These are phyloP conservation scores for Hanseniaspora hatyaiensis DNA, from an alignment of 805 yeast species.

Conservation along the genomic window DNA sequence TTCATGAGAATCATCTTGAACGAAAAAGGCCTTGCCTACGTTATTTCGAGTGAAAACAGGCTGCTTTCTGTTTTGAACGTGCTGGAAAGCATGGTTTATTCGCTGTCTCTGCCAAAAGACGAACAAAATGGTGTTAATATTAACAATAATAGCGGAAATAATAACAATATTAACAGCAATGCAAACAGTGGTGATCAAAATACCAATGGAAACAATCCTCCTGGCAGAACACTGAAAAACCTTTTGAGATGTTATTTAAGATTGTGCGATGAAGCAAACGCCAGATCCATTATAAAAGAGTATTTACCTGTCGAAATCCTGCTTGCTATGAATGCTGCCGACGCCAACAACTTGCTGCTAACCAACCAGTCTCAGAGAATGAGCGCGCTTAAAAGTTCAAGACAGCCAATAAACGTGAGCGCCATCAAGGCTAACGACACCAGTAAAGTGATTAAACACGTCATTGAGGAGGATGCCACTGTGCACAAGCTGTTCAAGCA, in stretches of 20 bases:
- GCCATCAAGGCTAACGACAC: background rate
- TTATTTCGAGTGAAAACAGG: constrained; percentile 90
- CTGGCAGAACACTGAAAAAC: constrained; percentile 42
- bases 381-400: background rate
- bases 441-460: constrained; percentile 48
- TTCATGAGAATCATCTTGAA: constrained; percentile 86
- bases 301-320: constrained; percentile 78
- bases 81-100: constrained; percentile 68
- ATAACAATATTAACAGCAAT: background rate
- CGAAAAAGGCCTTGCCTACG: constrained; percentile 80
- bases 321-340: constrained; percentile 35
- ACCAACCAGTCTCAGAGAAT: constrained; percentile 21
- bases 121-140: background rate
- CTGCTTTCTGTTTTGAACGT: constrained; percentile 90
- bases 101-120: constrained; percentile 43
- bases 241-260: constrained; percentile 89
- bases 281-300: constrained; percentile 72
- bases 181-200: background rate
- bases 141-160: background rate
- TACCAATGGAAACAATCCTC: constrained; percentile 53
- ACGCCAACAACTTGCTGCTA: background rate
- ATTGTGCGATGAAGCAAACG: constrained; percentile 78
- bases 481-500: constrained; percentile 82
- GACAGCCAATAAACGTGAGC: background rate
- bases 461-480: constrained; percentile 73